These are phyloP conservation scores for Trypanosoma boissoni DNA, from an alignment of 208 protist species.

Conservation along the genomic window DNA sequence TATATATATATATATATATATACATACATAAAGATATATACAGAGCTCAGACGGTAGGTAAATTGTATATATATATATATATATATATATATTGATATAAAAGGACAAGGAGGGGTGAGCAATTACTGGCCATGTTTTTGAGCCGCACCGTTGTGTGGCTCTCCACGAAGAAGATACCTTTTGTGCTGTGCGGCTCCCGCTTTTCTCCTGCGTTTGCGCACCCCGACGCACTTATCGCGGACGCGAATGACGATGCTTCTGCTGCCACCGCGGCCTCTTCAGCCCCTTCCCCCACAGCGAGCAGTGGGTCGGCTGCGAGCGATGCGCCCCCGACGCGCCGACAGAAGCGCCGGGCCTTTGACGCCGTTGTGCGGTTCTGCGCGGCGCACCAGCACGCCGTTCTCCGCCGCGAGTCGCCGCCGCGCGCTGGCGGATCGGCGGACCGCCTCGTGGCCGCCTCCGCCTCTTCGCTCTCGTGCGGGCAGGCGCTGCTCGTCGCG, in stretches of 20 bases:
- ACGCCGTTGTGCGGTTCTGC: slow-evolving; percentile 66
- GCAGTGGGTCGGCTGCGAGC: background rate
- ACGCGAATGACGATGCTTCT: background rate
- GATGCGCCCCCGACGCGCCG: slow-evolving; percentile 13
- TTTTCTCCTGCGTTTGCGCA: slow-evolving; percentile 17
- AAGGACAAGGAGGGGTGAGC: background rate
- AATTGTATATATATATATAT: slow-evolving; percentile 1
- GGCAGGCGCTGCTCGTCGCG: slow-evolving; percentile 65
- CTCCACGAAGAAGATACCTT: slow-evolving; percentile 22
- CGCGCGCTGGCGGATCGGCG: slow-evolving; percentile 32
- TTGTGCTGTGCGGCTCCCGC: slow-evolving; percentile 27
- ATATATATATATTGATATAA: too few relatives aligned
- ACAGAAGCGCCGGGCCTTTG: slow-evolving; percentile 50
- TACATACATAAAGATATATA: slow-evolving; percentile 1
- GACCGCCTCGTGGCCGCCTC: slow-evolving; percentile 52
- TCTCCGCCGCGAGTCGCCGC: slow-evolving; percentile 6
- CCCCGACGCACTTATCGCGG: background rate
- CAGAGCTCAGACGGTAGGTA: background rate
- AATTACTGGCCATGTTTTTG: background rate
- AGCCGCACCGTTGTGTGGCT: slow-evolving; percentile 6
- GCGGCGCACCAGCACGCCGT: slow-evolving; percentile 42
- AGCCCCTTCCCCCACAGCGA: background rate
- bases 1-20: slow-evolving; percentile 7
- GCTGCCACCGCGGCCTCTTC: background rate
- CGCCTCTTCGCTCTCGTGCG: slow-evolving; percentile 50